phyloP scores from a whole-genome alignment of 257 asterid species.

The Capsicum baccatum region DNA sequence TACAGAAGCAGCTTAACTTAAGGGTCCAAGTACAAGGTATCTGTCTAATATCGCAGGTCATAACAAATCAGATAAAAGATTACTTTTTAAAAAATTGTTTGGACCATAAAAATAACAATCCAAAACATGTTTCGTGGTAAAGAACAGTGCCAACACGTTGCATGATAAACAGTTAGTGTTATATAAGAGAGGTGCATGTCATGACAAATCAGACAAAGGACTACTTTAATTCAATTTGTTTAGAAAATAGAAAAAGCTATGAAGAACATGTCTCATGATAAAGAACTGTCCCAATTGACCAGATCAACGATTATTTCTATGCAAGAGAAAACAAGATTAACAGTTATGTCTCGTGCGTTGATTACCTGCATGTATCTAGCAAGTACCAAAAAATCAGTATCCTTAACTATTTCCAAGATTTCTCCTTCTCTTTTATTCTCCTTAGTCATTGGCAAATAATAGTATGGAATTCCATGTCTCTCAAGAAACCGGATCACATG shows the following conservation, averaged over 20 bases:
- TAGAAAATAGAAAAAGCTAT: background rate
- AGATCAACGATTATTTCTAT: background rate
- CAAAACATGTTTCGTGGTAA: background rate
- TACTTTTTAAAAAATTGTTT: background rate
- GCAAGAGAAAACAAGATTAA: background rate
- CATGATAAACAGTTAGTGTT: slow-evolving; percentile 4
- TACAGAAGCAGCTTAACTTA: background rate
- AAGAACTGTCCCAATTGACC: background rate
- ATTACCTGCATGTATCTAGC: slow-evolving; percentile 99
- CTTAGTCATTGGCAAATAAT: slow-evolving; percentile 49
- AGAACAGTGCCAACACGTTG: background rate
- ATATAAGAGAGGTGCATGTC: background rate
- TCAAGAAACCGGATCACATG: slow-evolving; percentile 88
- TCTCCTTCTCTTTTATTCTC: slow-evolving; percentile 41
- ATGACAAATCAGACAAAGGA: background rate
- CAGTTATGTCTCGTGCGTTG: background rate
- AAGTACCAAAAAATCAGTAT: slow-evolving; percentile 88
- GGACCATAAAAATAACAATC: background rate
- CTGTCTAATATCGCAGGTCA: background rate
- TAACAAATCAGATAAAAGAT: background rate
- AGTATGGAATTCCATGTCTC: slow-evolving; percentile 88
- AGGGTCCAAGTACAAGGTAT: background rate
- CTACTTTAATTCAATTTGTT: background rate
- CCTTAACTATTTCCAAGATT: slow-evolving; percentile 71
- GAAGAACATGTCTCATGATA: background rate